Evolutionary conservation across 179 eudicot genomes (phyloP), one percentile per base, ranked within the genome.

Genomic region (Silene noctiflora): DNA sequence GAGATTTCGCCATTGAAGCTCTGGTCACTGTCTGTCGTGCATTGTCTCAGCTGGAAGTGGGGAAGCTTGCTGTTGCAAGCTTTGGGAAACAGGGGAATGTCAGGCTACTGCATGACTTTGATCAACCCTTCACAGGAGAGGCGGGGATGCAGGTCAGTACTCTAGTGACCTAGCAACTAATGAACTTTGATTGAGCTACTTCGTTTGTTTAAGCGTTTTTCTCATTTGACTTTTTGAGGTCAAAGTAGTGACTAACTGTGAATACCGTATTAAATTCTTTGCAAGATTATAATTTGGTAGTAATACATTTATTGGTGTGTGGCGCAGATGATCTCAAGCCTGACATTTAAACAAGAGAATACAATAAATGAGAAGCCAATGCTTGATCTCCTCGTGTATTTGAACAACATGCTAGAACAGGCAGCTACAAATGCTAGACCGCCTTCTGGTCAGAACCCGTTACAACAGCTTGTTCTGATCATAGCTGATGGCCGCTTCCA

Each of bases 21-120:
- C 83, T 96, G 75, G 97, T 96, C 80, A 96, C 99, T 4, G 99
- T 96, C 25, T 96, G 98, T 31, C 97, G 97, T 82, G 99, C 98
- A 20, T 87, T 96, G 91, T 89, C 98, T 76, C 98, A 94, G 78
- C 82, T 94, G 66, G 99, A 96, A 87, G 97, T 96, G 3, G 99
- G 99, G 21, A 89, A 96, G 53, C 65, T 94, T 81, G 94, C 99
- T 22, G 98, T 94, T 77, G 86, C 97, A 20, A 94, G 99, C 85
- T 96, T 90, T 75, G 99, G 99, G 46, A 84, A 84, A 81, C 85
- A 89, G 77, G 98, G 98, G n/a, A 96, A 96, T 71, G 80, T 96
- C 27, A 85, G 71, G 78, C 73, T 90, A 79, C 91, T 96, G 46
- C 99, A 94, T 53, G 97, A 91, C 75, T 96, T 94, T 82, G 98